These are phyloP conservation scores for Choanephora cucurbitarum DNA, from an alignment of 371 early-diverging fungal species.

Conservation along the genomic window DNA sequence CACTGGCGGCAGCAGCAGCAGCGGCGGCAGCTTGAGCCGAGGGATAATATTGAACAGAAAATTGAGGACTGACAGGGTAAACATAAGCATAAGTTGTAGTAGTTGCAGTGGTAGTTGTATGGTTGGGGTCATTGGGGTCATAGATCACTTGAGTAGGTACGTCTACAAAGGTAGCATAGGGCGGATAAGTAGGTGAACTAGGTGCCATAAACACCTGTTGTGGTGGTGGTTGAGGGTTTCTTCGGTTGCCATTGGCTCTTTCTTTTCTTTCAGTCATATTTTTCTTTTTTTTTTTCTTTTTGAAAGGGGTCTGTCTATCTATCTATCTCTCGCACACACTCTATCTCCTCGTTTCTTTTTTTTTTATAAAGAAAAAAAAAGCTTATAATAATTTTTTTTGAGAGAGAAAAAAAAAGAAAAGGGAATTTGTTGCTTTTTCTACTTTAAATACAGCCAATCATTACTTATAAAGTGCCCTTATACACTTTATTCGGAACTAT, in stretches of 20 bases:
- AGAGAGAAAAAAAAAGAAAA: no score
- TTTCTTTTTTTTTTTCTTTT: no score
- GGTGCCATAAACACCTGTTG: conserved; percentile 12
- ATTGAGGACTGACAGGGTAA: conserved; percentile 42
- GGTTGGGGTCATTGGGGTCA: conserved; percentile 21
- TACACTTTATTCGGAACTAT: no score
- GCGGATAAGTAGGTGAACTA: conserved; percentile 15
- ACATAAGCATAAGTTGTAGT: conserved; percentile 29
- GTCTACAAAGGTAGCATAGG: conserved; percentile 15
- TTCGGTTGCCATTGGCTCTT: conserved; percentile 5
- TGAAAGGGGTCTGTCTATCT: no score
- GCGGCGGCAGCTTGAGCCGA: conserved; percentile 3
- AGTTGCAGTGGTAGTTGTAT: conserved; percentile 2
- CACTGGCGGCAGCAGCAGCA: neutral
- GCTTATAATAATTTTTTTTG: no score
- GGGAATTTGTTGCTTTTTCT: no score
- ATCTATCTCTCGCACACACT: no score
- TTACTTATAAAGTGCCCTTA: no score
- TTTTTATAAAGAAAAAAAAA: no score
- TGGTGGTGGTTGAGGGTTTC: neutral
- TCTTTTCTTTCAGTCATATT: conserved; percentile 13
- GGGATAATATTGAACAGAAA: conserved; percentile 38
- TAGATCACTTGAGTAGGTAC: conserved; percentile 11
- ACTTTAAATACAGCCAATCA: no score
- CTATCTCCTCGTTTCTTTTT: no score